These are phyloP conservation scores for Xylariaceae sp. DNA, from an alignment of 2,329 filamentous ascomycete species.

Conservation along the genomic window DNA sequence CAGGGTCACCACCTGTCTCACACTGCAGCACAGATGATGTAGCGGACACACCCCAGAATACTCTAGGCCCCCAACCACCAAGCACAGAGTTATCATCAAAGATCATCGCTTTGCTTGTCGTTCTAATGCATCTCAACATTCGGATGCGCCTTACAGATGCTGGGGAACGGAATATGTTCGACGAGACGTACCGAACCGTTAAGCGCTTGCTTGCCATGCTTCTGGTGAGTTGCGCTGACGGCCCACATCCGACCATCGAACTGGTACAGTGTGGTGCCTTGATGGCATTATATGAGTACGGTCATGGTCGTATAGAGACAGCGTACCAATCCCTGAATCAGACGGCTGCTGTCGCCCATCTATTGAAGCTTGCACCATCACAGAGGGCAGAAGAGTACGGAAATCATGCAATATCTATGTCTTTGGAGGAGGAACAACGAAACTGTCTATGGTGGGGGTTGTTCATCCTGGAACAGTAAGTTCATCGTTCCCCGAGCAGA, in stretches of 20 bases:
- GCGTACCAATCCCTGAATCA: constrained; percentile 44
- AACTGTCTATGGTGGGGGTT: constrained; percentile 44
- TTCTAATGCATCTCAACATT: constrained; percentile 43
- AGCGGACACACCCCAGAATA: constrained; percentile 6
- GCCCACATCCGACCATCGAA: constrained; percentile 35
- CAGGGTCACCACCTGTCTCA: constrained; percentile 20
- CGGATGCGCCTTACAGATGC: constrained; percentile 37
- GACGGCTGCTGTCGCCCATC: constrained; percentile 36
- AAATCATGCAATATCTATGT: constrained; percentile 19
- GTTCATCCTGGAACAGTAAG: constrained; percentile 44
- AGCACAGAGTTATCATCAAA: constrained; percentile 21
- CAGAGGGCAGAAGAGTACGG: constrained; percentile 32
- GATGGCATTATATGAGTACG: constrained; percentile 44
- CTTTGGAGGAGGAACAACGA: constrained; percentile 32
- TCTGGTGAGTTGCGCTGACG: constrained; percentile 32
- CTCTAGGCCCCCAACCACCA: constrained; percentile 8
- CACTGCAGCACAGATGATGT: constrained; percentile 14
- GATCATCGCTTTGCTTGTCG: constrained; percentile 38
- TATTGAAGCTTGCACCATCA: constrained; percentile 37
- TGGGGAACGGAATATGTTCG: constrained; percentile 38
- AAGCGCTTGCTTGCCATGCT: constrained; percentile 39
- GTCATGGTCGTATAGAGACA: constrained; percentile 40
- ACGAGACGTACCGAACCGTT: constrained; percentile 38
- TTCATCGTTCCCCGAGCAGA: constrained; percentile 1
- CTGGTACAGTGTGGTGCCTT: constrained; percentile 42